Percentiles rank a stretch among this genome's conserved stretches.
phyloP scores from a whole-genome alignment of 108 stramenopile species.

The Phaeodactylum tricornutum region DNA sequence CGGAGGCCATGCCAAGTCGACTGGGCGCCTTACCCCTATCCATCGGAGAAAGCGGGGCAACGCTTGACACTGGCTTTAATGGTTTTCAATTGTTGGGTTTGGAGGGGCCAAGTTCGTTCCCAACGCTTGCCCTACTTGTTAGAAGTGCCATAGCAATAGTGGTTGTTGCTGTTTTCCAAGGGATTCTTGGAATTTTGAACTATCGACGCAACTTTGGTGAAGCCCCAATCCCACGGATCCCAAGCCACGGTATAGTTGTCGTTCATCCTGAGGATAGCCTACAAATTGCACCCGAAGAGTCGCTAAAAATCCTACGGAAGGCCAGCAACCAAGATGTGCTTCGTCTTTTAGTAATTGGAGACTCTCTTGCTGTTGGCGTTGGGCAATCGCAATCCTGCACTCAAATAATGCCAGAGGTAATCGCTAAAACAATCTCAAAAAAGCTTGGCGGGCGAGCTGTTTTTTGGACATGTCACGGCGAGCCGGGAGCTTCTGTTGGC shows the following conservation, averaged over 20 bases:
- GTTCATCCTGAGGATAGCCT: constrained; percentile 2
- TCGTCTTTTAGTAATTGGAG: constrained; percentile 49
- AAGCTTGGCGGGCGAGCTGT: constrained; percentile 33
- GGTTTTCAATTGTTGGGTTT: too few relatives aligned
- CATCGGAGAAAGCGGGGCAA: too few relatives aligned
- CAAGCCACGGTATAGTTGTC: constrained; percentile 27
- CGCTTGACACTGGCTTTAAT: too few relatives aligned
- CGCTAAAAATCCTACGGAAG: too few relatives aligned
- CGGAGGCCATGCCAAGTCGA: too few relatives aligned
- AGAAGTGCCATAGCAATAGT: too few relatives aligned
- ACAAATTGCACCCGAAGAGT: too few relatives aligned
- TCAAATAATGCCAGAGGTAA: constrained; percentile 46
- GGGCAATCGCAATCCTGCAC: constrained; percentile 39
- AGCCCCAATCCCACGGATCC: constrained; percentile 17
- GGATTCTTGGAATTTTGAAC: constrained; percentile 13
- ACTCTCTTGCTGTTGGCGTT: constrained; percentile 56
- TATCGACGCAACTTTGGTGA: constrained; percentile 21
- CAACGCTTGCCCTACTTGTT: too few relatives aligned
- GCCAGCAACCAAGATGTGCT: too few relatives aligned
- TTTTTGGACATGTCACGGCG: constrained; percentile 49
- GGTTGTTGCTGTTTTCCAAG: constrained; percentile 12
- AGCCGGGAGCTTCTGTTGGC: constrained; percentile 29
- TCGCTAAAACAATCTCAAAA: constrained; percentile 36
- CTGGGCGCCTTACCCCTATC: too few relatives aligned
- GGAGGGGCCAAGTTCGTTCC: too few relatives aligned